Conservation (phyloP, 2,329 filamentous ascomycete genomes). For the Penicillium hordei region DNA sequence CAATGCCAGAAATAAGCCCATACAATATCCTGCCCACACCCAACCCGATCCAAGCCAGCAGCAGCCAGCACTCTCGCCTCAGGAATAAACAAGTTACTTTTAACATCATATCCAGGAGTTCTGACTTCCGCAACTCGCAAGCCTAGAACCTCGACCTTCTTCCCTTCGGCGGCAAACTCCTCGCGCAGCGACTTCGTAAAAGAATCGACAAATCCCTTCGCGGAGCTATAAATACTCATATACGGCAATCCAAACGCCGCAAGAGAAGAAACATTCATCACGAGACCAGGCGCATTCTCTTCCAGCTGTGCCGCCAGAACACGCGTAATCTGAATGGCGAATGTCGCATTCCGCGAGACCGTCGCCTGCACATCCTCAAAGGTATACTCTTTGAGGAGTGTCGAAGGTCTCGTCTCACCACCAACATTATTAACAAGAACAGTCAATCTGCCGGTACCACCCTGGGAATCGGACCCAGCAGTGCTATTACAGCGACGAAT, state of each 20-base stretch:
- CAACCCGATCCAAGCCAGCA: conserved; percentile 35
- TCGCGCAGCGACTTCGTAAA: conserved; percentile 43
- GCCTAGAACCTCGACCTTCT: conserved; percentile 42
- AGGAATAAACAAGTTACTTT: conserved; percentile 30
- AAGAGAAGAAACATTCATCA: conserved; percentile 54
- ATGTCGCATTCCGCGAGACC: conserved; percentile 52
- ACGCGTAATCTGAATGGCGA: conserved; percentile 51
- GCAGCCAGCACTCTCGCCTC: conserved; percentile 31
- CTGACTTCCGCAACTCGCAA: conserved; percentile 38
- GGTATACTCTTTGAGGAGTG: conserved; percentile 38
- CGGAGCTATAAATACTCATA: conserved; percentile 46
- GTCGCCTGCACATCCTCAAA: conserved; percentile 43
- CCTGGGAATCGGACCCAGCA: not conserved
- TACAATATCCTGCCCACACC: conserved; percentile 33
- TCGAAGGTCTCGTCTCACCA: conserved; percentile 39
- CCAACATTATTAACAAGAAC: conserved; percentile 61
- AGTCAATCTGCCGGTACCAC: conserved; percentile 38
- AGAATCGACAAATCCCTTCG: conserved; percentile 49
- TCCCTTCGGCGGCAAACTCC: conserved; percentile 44
- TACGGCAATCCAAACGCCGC: conserved; percentile 50
- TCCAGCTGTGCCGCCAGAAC: conserved; percentile 49
- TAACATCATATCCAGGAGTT: conserved; percentile 28
- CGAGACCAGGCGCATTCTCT: conserved; percentile 44
- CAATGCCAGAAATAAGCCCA: conserved; percentile 37
- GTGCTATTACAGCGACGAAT: conserved; percentile 18